Base-by-base conservation (phyloP, 371 early-diverging fungal genomes). In the Rhizopus microsporus region DNA sequence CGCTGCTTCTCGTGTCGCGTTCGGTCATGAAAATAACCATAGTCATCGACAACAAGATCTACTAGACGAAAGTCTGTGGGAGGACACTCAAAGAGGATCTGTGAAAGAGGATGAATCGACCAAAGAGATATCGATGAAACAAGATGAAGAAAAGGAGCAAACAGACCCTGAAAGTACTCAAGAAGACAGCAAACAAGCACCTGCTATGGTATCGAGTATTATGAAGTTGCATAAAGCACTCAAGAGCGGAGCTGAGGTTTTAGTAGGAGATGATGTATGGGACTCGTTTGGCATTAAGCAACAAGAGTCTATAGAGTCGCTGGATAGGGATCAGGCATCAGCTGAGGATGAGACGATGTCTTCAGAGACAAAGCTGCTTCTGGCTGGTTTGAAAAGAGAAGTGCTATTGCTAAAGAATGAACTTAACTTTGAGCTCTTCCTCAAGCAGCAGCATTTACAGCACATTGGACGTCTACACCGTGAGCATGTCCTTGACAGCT, bases 371-470 rank as follows among this genome's bases (percentile, higher is more conserved):
- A 67, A 67, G 23, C 39, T 73, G 7, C 43, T 77, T 12, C 55
- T 82, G 29, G 73, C 80, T 17, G 73, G 71, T 7, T 56, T 87
- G 13, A 83, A 85, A 46, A 74, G 85, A 8, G 85, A 87, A 49
- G 75, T 87, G 1, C 49, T 87, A 35, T 52, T 87, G 37, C 65
- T 85, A 8, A 67, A 79, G 54, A 87, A 87, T 42, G 85, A 85
- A 51, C 65, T 87, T 29, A 87, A 85, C 39, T 87, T 85, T 70
- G 87, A 87, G 57, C 55, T 85, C 13, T 87, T 84, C 57, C 68
- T 87, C 40, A 84, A 85, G 49, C 87, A 87, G 52, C 87, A 87
- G 15, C 83, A 87, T 58, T 70, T 85, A 7, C 87, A 85, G 52
- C 87, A 87, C 54, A 85, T 87, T 44, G 84, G 83, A 16, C 71